These are phyloP conservation scores for Naumovozyma castellii DNA, from an alignment of 805 yeast genomes.

Conservation along the genomic window DNA sequence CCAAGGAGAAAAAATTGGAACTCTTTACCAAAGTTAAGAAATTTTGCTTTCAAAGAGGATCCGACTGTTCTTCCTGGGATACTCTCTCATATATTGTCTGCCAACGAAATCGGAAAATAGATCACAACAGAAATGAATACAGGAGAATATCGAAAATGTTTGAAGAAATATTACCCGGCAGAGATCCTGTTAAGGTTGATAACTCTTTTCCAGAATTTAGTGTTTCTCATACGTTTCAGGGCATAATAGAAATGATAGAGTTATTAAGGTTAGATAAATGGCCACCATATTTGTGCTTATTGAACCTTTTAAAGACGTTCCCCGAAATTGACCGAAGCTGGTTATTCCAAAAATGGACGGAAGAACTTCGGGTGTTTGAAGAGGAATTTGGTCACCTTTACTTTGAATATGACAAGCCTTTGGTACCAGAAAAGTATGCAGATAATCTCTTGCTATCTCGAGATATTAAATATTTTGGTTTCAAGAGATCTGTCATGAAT, in stretches of 20 bases:
- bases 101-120: constrained; percentile 3
- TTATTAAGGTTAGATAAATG: constrained; percentile 6
- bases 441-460: constrained; percentile 6
- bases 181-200: neutral
- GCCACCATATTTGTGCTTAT: constrained; percentile 23
- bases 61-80: constrained; percentile 32
- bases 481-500: constrained; percentile 7
- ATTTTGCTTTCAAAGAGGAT: constrained; percentile 21
- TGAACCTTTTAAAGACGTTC: constrained; percentile 3
- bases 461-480: constrained; percentile 4
- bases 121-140: constrained; percentile 7
- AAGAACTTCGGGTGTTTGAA: constrained; percentile 10
- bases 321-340: neutral
- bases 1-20: constrained; percentile 5
- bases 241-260: constrained; percentile 12
- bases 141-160: neutral
- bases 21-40: constrained; percentile 10
- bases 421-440: constrained; percentile 4
- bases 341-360: constrained; percentile 11
- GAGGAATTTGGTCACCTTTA: constrained; percentile 2
- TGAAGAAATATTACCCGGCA: neutral
- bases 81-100: constrained; percentile 17
- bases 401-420: constrained; percentile 7
- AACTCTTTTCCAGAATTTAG: neutral
- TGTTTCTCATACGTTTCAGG: neutral